Base-by-base conservation (phyloP, 257 asterid genomes). In the Solanum phureja region DNA sequence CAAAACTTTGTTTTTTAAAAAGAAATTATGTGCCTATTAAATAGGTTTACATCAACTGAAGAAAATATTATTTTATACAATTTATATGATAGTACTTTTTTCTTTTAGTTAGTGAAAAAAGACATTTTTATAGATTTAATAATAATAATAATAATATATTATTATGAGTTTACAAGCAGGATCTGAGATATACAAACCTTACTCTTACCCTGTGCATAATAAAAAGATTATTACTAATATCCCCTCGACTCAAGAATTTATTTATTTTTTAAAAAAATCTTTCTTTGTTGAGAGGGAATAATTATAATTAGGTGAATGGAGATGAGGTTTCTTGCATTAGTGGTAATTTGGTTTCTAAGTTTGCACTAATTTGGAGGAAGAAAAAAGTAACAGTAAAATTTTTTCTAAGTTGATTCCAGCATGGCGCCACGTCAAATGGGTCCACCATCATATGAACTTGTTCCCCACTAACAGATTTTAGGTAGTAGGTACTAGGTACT, bases 401-500 rank as follows among this genome's bases (percentile, higher is more conserved):
- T 0, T 44, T 27, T 42, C 4, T 18, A 81, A 81, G 85, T 81
- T 81, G 85, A 81, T 46, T 81, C 85, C 40, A 44, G 29, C 85
- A 44, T 27, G 40, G 68, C 68, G 27, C 66, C 29, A 81, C 85
- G 85, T 81, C 85, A 81, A 44, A 8, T 79, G 66, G 64, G 42
- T 46, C 85, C 68, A 27, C 66, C 2, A 11, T 24, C 64, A 14
- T 42, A 24, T 13, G 33, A 42, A 27, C 16, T 4, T 81, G 85
- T 81, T 81, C 85, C 85, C 85, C 85, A 81, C 84, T 77, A 42
- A 42, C 52, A 37, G 4, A 35, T 5, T 40, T 77, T 24, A 42
- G 49, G 16, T 16, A 75, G 19, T 19, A 23, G 21, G 29, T 21
- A 60, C 11, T 60, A 60, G 29, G 29, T 76, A n/a, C 35, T 42